Conservation (phyloP, 2,329 filamentous ascomycete genomes). For the Parascedosporium putredinis region DNA sequence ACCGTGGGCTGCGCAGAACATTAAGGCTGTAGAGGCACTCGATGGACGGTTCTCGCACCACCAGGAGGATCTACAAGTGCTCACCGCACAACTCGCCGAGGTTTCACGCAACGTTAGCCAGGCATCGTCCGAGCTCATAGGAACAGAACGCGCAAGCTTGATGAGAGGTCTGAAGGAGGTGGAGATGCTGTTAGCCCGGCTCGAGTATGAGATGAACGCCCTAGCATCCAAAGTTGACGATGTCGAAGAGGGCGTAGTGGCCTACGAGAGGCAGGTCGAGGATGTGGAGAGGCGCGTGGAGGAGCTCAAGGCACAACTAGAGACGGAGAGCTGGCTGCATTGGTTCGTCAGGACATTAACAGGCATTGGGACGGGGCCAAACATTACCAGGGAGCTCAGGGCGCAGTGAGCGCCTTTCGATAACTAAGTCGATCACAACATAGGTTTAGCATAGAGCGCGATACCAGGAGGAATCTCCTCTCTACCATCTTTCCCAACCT, state of each 20-base stretch:
- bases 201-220: slow-evolving; percentile 84
- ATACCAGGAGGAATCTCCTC: too few species aligned
- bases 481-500: too few species aligned
- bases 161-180: slow-evolving; percentile 67
- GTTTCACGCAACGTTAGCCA: slow-evolving; percentile 59
- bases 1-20: slow-evolving; percentile 50
- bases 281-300: slow-evolving; percentile 57
- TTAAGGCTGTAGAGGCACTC: slow-evolving; percentile 46
- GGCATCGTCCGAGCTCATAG: slow-evolving; percentile 57
- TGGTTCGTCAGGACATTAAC: slow-evolving; percentile 54
- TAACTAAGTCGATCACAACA: too few species aligned
- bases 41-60: slow-evolving; percentile 53
- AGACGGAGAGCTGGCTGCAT: slow-evolving; percentile 53
- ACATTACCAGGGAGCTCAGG: slow-evolving; percentile 28
- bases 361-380: slow-evolving; percentile 49
- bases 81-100: slow-evolving; percentile 63
- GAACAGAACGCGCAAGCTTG: slow-evolving; percentile 57
- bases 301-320: slow-evolving; percentile 51
- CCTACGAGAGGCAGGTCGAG: slow-evolving; percentile 69
- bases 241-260: slow-evolving; percentile 69
- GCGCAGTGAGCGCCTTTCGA: background rate
- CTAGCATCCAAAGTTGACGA: slow-evolving; percentile 75
- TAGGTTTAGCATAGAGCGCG: too few species aligned
- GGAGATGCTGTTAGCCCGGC: slow-evolving; percentile 68
- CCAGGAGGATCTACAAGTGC: slow-evolving; percentile 51